Evolutionary conservation across 139 green algal genomes (phyloP).

Genomic region (Marvania coccoides): DNA sequence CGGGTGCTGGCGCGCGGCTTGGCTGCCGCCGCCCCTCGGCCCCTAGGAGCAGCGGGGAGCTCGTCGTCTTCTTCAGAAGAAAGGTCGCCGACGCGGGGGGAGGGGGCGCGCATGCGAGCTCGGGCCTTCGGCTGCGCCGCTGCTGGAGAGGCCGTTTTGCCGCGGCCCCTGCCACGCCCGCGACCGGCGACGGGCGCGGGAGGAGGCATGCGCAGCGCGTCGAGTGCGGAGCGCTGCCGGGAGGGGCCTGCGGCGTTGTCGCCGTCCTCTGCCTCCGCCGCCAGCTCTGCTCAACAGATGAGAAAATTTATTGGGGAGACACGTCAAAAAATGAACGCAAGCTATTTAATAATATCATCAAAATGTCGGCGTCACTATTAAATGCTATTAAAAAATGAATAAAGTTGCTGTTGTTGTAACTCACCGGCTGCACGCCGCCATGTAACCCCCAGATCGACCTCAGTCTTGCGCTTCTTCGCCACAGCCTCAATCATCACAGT

Average conservation of each 20-base stretch:
- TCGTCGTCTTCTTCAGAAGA: background rate
- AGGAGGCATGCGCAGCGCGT: background rate
- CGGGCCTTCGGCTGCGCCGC: background rate
- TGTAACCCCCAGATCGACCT: too few species aligned
- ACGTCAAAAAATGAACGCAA: too few species aligned
- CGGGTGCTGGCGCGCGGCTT: background rate
- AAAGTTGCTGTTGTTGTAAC: too few species aligned
- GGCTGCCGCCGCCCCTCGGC: background rate
- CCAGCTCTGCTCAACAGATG: too few species aligned
- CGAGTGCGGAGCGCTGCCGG: background rate
- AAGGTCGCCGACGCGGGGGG: background rate
- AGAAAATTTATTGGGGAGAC: too few species aligned
- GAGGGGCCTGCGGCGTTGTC: background rate
- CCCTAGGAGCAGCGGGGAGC: background rate
- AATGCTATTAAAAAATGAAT: too few species aligned
- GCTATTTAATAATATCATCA: background rate
- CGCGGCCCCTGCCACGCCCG: background rate
- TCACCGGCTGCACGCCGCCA: too few species aligned
- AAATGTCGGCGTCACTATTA: background rate
- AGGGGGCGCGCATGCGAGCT: background rate
- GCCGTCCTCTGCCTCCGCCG: too few species aligned
- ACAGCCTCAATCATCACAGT: background rate
- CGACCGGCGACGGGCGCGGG: background rate
- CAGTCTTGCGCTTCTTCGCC: background rate
- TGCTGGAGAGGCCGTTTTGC: background rate